Base-by-base conservation (phyloP, 805 yeast species). In the Candida odintsovae region DNA sequence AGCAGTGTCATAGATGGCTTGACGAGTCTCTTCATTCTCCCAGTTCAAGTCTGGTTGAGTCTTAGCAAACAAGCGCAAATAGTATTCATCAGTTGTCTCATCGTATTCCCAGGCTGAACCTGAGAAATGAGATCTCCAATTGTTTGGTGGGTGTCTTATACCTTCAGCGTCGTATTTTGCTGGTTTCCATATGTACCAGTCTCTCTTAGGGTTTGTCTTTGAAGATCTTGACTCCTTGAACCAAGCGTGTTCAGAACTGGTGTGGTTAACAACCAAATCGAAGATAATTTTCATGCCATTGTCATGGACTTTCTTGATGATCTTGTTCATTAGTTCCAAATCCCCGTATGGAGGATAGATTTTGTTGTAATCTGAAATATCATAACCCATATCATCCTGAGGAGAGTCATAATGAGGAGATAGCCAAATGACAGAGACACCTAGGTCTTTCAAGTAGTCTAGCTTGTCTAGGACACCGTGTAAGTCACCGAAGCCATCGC, bases 381-480 rank as follows among this genome's bases (percentile, higher is more conserved):
- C 83, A 57, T 78, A 79, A 4, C 84, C 84, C 83, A 78, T 78
- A 58, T 78, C 84, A 43, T 72, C 76, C 58, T 75, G 78, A 6
- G 83, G 83, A 3, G 80, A 73, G 50, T 75, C 79, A 62, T 69
- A 77, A 67, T 75, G 74, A 20, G 83, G 84, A 22, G 77, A 73
- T 45, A 78, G 59, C 84, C 83, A 79, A 37, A 79, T 64, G 15
- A 74, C 72, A 47, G 76, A 80, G 15, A 68, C 67, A 3, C 81
- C 81, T 28, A 78, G 62, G 20, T 59, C 61, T 56, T 74, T 70
- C 59, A 78, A 57, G 59, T 78, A 76, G 60, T 76, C 80, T 52
- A 78, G 63, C 26, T 72, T 70, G 16, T 75, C 68, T 49, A 75
- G 66, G 48, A 78, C 74, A 20, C 83, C 84, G 21, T 69, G 73